Evolutionary conservation across 352 stramenopile species (phyloP).

Genomic region (Pelagophyceae sp.): DNA sequence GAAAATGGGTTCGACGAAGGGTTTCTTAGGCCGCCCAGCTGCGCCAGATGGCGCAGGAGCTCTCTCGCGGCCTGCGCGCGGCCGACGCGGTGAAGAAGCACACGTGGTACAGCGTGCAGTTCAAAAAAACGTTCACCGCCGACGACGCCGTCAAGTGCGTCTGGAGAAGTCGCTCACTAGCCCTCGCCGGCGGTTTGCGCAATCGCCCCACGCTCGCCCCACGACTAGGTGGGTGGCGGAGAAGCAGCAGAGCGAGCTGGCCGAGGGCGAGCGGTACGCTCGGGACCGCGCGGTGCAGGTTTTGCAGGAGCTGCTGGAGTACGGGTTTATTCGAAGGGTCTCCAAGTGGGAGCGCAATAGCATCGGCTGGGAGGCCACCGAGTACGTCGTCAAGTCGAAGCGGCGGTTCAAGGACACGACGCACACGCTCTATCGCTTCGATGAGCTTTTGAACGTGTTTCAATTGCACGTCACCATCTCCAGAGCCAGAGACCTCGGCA

Average conservation of each 20-base stretch:
- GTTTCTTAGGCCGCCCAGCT: no score
- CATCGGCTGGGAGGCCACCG: neutral
- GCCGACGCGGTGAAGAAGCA: neutral
- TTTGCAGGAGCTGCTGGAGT: neutral
- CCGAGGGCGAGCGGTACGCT: neutral
- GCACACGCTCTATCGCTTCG: constrained; percentile 7
- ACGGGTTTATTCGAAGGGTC: neutral
- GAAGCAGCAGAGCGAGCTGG: neutral
- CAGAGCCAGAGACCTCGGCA: neutral
- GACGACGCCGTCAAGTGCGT: neutral
- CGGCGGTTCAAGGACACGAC: neutral
- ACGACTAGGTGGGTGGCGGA: neutral
- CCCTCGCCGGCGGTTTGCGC: no score
- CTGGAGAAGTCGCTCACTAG: no score
- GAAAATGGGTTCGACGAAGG: no score
- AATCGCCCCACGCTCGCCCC: no score
- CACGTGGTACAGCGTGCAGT: neutral
- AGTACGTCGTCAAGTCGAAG: neutral
- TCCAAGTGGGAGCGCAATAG: neutral
- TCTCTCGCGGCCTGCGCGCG: neutral
- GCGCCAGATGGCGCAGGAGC: no score
- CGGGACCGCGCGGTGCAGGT: neutral
- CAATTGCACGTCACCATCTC: neutral
- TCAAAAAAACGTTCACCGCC: neutral
- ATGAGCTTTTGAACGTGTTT: neutral